These are phyloP conservation scores for Verruconis gallopava DNA, from an alignment of 2,329 filamentous ascomycete genomes.

Conservation along the genomic window DNA sequence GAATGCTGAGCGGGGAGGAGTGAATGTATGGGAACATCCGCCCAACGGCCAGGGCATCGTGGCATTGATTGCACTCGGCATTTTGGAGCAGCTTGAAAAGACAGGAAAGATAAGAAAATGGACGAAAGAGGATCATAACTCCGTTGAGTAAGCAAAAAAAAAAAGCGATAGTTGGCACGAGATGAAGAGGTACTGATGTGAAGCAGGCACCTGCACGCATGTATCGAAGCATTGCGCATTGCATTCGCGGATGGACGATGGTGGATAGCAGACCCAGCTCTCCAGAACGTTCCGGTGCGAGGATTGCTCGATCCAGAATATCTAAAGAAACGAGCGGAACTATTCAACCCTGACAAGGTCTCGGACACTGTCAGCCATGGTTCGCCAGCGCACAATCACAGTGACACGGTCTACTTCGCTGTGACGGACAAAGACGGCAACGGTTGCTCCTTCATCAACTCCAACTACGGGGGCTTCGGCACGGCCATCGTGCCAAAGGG, in stretches of 20 bases:
- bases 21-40: constrained; percentile 92
- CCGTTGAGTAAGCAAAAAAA: constrained; percentile 43
- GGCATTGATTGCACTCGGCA: constrained; percentile 85
- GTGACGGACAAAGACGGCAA: constrained; percentile 74
- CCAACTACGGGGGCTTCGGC: constrained; percentile 82
- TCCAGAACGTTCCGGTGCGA: constrained; percentile 53
- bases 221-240: constrained; percentile 79
- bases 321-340: constrained; percentile 53
- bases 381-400: constrained; percentile 70
- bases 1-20: constrained; percentile 37
- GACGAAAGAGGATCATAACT: constrained; percentile 62
- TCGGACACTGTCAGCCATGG: constrained; percentile 47
- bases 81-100: constrained; percentile 74
- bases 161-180: background rate
- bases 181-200: constrained; percentile 6
- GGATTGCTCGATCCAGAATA: constrained; percentile 62
- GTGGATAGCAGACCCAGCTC: constrained; percentile 78
- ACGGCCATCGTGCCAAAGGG: constrained; percentile 72
- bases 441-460: constrained; percentile 93
- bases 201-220: constrained; percentile 51
- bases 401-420: constrained; percentile 91
- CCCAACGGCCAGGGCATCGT: constrained; percentile 95
- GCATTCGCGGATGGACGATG: constrained; percentile 82
- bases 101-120: constrained; percentile 63
- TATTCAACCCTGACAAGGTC: constrained; percentile 45